A percentile compares a stretch with the other conserved stretches of the same genome.
These are phyloP conservation scores for Penicillium sp. DNA, from an alignment of 2,329 filamentous ascomycete genomes.

Conservation along the genomic window DNA sequence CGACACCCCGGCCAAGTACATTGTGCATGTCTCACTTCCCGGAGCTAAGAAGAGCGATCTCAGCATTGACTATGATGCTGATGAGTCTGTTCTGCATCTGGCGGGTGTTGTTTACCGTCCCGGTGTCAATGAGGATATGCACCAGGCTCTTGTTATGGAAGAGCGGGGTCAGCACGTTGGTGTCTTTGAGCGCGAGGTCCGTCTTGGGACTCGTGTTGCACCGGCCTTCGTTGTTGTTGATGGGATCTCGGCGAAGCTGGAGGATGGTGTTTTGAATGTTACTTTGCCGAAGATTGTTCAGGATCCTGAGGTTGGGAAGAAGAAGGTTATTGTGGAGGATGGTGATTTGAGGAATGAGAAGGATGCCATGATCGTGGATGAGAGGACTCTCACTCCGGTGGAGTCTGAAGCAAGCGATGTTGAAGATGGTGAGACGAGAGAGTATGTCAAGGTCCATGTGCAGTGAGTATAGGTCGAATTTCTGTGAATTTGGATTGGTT, in stretches of 20 bases:
- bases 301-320: conserved; percentile 23
- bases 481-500: background rate
- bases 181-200: conserved; percentile 69
- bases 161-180: conserved; percentile 76
- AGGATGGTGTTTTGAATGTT: conserved; percentile 74
- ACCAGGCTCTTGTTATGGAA: conserved; percentile 61
- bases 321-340: conserved; percentile 23
- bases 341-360: conserved; percentile 14
- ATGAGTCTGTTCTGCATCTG: conserved; percentile 64
- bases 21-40: conserved; percentile 72
- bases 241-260: conserved; percentile 70
- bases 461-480: conserved; percentile 13
- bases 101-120: conserved; percentile 72
- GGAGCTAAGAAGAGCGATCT: conserved; percentile 78
- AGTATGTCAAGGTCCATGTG: conserved; percentile 26
- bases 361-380: conserved; percentile 23
- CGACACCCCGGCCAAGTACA: conserved; percentile 62
- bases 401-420: conserved; percentile 24
- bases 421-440: conserved; percentile 22
- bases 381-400: conserved; percentile 25
- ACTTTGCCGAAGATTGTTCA: conserved; percentile 68
- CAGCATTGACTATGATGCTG: conserved; percentile 72
- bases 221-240: conserved; percentile 66
- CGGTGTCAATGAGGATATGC: conserved; percentile 66
- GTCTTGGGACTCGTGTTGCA: conserved; percentile 53